Conservation (phyloP, 176 grass and related monocot species). For the Oryza longistaminata region DNA sequence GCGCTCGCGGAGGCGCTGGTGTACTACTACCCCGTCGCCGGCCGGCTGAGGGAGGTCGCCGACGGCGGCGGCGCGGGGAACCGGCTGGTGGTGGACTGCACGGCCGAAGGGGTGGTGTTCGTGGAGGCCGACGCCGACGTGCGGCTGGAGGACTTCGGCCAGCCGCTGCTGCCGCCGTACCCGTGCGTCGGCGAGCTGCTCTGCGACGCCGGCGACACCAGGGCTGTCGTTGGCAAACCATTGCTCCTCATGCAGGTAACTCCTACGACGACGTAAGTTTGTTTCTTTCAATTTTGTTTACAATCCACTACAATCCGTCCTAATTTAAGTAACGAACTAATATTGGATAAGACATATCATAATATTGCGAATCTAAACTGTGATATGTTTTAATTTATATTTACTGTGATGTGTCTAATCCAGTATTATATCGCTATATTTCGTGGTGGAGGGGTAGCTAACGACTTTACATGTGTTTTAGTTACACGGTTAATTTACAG, state of each 20-base stretch:
- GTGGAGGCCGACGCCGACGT: constrained; percentile 55
- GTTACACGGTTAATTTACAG: too few species aligned
- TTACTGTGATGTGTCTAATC: too few species aligned
- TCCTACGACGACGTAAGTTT: not conserved
- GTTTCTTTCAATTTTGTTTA: too few species aligned
- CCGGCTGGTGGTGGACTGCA: constrained; percentile 56
- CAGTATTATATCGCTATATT: too few species aligned
- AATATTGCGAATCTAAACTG: too few species aligned
- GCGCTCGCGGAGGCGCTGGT: constrained; percentile 44
- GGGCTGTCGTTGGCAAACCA: constrained; percentile 42
- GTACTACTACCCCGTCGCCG: constrained; percentile 64
- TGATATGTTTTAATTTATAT: too few species aligned
- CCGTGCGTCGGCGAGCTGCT: constrained; percentile 45
- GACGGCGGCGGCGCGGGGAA: constrained; percentile 1
- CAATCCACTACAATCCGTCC: too few species aligned
- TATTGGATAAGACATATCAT: too few species aligned
- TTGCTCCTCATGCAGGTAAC: constrained; percentile 52
- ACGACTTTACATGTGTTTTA: too few species aligned
- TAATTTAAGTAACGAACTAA: too few species aligned
- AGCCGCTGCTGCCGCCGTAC: constrained; percentile 44
- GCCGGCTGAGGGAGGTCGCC: constrained; percentile 41
- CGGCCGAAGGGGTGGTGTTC: constrained; percentile 59
- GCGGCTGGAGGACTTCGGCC: constrained; percentile 48
- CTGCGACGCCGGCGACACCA: constrained; percentile 36
- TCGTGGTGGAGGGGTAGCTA: too few species aligned